phyloP scores from a whole-genome alignment of 1,139 yeast species.

The Zygoascus meyerae region DNA sequence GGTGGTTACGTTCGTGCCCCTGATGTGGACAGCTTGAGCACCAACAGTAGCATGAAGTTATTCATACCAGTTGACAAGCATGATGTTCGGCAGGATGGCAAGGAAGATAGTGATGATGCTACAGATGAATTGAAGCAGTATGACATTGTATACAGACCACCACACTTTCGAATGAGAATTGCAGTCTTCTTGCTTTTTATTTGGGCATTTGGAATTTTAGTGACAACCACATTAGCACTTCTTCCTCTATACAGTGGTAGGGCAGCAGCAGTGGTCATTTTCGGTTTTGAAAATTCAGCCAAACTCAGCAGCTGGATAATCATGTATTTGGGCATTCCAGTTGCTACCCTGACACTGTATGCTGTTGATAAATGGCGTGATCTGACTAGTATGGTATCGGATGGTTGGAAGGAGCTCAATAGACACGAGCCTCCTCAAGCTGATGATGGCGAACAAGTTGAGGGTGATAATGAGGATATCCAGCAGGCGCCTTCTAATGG shows the following conservation, averaged over 20 bases:
- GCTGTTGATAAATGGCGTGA: slow-evolving; percentile 3
- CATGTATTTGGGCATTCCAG: slow-evolving; percentile 4
- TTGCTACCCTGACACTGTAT: neutral
- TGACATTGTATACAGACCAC: slow-evolving; percentile 81
- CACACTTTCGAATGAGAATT: slow-evolving; percentile 59
- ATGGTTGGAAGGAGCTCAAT: slow-evolving; percentile 1
- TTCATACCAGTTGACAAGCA: slow-evolving; percentile 81
- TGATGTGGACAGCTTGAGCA: slow-evolving; percentile 64
- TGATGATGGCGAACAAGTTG: neutral
- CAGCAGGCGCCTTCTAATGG: no score
- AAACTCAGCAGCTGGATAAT: slow-evolving; percentile 6
- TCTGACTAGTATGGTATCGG: neutral
- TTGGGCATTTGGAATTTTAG: slow-evolving; percentile 63
- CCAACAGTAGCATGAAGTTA: slow-evolving; percentile 50
- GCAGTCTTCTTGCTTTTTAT: slow-evolving; percentile 50
- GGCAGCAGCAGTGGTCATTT: neutral
- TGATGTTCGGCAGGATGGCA: slow-evolving; percentile 43
- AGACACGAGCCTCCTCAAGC: neutral
- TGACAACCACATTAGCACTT: slow-evolving; percentile 32
- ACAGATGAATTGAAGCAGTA: slow-evolving; percentile 49
- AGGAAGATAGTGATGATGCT: slow-evolving; percentile 35
- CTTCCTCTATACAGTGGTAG: slow-evolving; percentile 32
- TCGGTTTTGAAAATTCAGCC: slow-evolving; percentile 1
- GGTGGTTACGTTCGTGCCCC: slow-evolving; percentile 88
- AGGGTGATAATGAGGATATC: neutral